Conservation (phyloP, 805 yeast species). For the Metschnikowia reukaufii region DNA sequence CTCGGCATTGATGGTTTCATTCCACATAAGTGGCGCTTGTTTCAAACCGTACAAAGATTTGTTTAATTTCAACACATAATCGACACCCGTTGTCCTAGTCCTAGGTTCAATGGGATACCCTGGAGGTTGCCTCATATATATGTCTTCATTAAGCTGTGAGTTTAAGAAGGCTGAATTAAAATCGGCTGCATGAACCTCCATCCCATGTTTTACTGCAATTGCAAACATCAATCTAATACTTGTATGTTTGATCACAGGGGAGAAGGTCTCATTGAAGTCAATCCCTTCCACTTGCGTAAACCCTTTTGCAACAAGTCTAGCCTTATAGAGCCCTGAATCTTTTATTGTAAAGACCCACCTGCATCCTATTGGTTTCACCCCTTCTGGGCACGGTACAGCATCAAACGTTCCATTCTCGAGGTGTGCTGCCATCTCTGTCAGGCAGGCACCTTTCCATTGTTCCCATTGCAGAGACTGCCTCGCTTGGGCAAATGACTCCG, state of each 20-base stretch:
- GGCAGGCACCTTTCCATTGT: not conserved
- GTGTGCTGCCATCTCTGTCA: not conserved
- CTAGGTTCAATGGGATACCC: not conserved
- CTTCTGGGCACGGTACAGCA: not conserved
- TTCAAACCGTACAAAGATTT: slow-evolving; percentile 3
- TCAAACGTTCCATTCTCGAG: not conserved
- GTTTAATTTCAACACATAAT: not conserved
- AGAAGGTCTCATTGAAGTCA: slow-evolving; percentile 5
- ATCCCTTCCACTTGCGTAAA: not conserved
- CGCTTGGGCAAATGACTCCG: too few relatives aligned
- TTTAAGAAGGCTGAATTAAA: slow-evolving; percentile 1
- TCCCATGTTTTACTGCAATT: not conserved
- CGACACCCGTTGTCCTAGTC: not conserved
- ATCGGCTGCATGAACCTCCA: not conserved
- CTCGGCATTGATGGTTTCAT: not conserved
- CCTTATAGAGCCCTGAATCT: not conserved
- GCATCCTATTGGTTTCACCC: not conserved
- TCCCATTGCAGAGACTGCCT: too few relatives aligned
- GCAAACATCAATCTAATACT: slow-evolving; percentile 5
- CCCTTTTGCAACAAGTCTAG: slow-evolving; percentile 1
- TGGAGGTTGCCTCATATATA: slow-evolving; percentile 2
- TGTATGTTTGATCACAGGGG: slow-evolving; percentile 5
- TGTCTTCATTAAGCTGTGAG: not conserved
- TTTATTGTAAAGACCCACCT: not conserved
- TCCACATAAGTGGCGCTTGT: slow-evolving; percentile 3